Conservation (phyloP, 2,329 filamentous ascomycete species). For the Fusarium sp. region DNA sequence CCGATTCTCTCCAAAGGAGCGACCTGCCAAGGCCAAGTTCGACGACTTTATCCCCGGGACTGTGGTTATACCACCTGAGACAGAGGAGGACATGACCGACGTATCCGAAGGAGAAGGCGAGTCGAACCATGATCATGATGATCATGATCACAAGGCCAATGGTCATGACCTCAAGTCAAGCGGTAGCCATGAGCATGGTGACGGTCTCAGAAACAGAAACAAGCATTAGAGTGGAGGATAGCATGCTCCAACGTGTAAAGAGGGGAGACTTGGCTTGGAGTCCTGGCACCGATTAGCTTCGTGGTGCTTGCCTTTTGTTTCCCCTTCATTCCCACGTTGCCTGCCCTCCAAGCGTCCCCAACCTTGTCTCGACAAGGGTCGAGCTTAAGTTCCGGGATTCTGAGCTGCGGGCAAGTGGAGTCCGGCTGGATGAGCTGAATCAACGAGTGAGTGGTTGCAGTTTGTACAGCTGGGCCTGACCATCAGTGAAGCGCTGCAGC, state of each 20-base stretch:
- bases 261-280: constrained; percentile 9
- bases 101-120: constrained; percentile 26
- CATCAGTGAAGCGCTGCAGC: constrained; percentile 9
- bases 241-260: constrained; percentile 1
- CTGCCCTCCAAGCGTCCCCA: constrained; percentile 3
- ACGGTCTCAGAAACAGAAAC: constrained; percentile 44
- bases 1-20: constrained; percentile 79
- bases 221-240: constrained; percentile 38
- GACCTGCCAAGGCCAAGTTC: constrained; percentile 64
- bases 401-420: constrained; percentile 20
- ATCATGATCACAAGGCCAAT: constrained; percentile 48
- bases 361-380: constrained; percentile 15
- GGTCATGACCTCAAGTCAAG: constrained; percentile 32
- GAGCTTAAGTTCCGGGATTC: constrained; percentile 17
- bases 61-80: constrained; percentile 70
- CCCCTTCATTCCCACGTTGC: neutral
- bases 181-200: constrained; percentile 36
- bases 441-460: constrained; percentile 10
- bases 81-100: constrained; percentile 56
- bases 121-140: constrained; percentile 52
- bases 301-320: constrained; percentile 9
- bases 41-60: constrained; percentile 82
- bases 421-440: constrained; percentile 28
- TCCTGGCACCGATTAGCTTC: constrained; percentile 9
- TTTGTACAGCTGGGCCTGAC: constrained; percentile 12